phyloP scores from a whole-genome alignment of 495 filamentous ascomycete genomes.

The Pseudevernia furfuracea region DNA sequence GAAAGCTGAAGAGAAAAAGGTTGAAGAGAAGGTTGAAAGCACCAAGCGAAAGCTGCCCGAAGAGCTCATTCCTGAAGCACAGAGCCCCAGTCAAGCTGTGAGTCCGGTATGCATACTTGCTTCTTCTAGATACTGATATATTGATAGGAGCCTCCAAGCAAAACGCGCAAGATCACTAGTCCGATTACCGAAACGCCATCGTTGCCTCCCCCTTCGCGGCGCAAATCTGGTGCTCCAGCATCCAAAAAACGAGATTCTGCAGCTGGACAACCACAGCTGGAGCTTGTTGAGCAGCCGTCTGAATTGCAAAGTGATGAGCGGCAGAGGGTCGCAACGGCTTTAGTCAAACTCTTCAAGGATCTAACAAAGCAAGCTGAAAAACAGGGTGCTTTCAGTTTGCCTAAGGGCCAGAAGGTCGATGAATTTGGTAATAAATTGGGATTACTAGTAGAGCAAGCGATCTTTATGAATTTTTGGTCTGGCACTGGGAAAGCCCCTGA shows the following conservation, averaged over 20 bases:
- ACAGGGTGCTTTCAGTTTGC: slow-evolving; percentile 43
- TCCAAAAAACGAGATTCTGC: slow-evolving; percentile 28
- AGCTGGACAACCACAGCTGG: slow-evolving; percentile 26
- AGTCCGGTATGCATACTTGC: background rate
- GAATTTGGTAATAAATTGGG: slow-evolving; percentile 49
- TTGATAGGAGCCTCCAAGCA: slow-evolving; percentile 36
- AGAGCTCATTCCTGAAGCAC: slow-evolving; percentile 24
- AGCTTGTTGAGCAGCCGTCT: slow-evolving; percentile 32
- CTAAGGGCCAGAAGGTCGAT: slow-evolving; percentile 44
- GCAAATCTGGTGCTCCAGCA: slow-evolving; percentile 34
- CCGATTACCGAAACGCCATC: slow-evolving; percentile 23
- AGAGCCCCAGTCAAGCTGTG: slow-evolving; percentile 22
- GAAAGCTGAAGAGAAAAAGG: slow-evolving; percentile 1
- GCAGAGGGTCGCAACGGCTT: slow-evolving; percentile 41
- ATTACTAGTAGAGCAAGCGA: slow-evolving; percentile 67
- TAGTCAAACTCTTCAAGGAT: slow-evolving; percentile 49
- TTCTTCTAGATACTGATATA: slow-evolving; percentile 11
- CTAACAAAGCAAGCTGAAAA: slow-evolving; percentile 45
- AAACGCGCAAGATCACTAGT: slow-evolving; percentile 46
- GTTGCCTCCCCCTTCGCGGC: slow-evolving; percentile 25
- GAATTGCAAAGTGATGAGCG: slow-evolving; percentile 44
- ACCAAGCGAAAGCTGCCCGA: slow-evolving; percentile 42
- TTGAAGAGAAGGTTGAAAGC: slow-evolving; percentile 1
- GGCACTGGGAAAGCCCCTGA: slow-evolving; percentile 43
- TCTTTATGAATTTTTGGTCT: slow-evolving; percentile 50